Percentiles rank a stretch among this genome's conserved stretches.
Conservation (phyloP, 345 rosid species). For the Brassica nigra region DNA sequence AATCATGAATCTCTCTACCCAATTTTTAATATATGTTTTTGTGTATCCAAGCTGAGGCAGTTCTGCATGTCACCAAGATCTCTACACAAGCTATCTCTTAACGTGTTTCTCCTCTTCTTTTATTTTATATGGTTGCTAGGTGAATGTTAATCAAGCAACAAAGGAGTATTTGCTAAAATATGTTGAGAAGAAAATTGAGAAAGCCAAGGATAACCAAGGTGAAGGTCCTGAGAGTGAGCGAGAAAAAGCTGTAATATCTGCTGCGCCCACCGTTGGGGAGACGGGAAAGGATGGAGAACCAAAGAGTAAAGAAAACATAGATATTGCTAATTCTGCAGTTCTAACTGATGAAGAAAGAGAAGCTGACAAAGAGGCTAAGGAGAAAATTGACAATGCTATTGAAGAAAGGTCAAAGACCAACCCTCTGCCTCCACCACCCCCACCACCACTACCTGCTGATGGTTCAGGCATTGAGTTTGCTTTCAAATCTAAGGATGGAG, state of each 20-base stretch:
- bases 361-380: slow-evolving; percentile 69
- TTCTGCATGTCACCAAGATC: neutral
- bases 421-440: slow-evolving; percentile 95
- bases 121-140: slow-evolving; percentile 42
- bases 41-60: neutral
- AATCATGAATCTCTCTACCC: slow-evolving; percentile 35
- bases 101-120: neutral
- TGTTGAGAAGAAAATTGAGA: slow-evolving; percentile 81
- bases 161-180: slow-evolving; percentile 75
- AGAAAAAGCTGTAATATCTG: slow-evolving; percentile 39
- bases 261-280: slow-evolving; percentile 44
- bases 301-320: slow-evolving; percentile 58
- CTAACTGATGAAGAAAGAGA: slow-evolving; percentile 83
- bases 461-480: slow-evolving; percentile 57
- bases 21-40: slow-evolving; percentile 1
- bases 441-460: slow-evolving; percentile 52
- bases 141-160: slow-evolving; percentile 91
- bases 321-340: slow-evolving; percentile 66
- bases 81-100: slow-evolving; percentile 6
- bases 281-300: slow-evolving; percentile 53
- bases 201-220: slow-evolving; percentile 57
- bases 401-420: slow-evolving; percentile 84
- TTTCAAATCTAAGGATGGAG: slow-evolving; percentile 67
- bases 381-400: slow-evolving; percentile 67
- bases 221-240: slow-evolving; percentile 52